Percentiles rank a stretch among this genome's conserved stretches.
phyloP scores from a whole-genome alignment of 768 basidiomycete species.

The Pulveroboletus sp. region DNA sequence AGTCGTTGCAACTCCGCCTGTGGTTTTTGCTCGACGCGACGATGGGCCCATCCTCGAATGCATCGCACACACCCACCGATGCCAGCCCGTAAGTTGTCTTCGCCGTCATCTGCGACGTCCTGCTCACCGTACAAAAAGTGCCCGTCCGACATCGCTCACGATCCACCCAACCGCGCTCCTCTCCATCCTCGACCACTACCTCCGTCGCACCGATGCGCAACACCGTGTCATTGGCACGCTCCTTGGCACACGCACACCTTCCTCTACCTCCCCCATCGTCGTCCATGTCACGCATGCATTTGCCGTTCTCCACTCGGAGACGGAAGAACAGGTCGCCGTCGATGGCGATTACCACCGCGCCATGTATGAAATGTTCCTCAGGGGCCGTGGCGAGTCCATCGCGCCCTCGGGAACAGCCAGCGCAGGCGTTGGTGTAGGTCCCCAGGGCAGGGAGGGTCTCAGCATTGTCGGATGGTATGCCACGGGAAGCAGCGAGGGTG shows the following conservation, averaged over 20 bases:
- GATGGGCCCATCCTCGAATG: slow-evolving; percentile 49
- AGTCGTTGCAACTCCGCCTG: slow-evolving; percentile 32
- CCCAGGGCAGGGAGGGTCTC: slow-evolving; percentile 56
- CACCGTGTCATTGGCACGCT: slow-evolving; percentile 94
- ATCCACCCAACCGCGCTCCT: slow-evolving; percentile 92
- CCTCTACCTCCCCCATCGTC: slow-evolving; percentile 29
- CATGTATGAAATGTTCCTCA: slow-evolving; percentile 84
- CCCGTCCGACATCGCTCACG: slow-evolving; percentile 69
- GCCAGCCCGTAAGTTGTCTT: slow-evolving; percentile 33
- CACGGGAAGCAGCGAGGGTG: slow-evolving; percentile 65
- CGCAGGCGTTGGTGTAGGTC: slow-evolving; percentile 19
- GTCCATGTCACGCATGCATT: slow-evolving; percentile 84
- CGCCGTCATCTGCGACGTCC: neutral
- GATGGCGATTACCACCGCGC: slow-evolving; percentile 95
- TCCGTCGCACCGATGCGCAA: slow-evolving; percentile 78
- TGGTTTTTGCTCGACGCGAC: slow-evolving; percentile 18
- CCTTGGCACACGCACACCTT: slow-evolving; percentile 69
- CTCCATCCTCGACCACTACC: slow-evolving; percentile 94
- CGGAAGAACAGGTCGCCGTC: slow-evolving; percentile 89
- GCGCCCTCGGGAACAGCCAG: slow-evolving; percentile 9
- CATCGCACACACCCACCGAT: slow-evolving; percentile 33
- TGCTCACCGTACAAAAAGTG: slow-evolving; percentile 38
- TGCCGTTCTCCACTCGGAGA: slow-evolving; percentile 91
- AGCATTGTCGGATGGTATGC: slow-evolving; percentile 91
- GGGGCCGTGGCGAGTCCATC: slow-evolving; percentile 53